A percentile compares a stretch with the other conserved stretches of the same genome.
phyloP scores from a whole-genome alignment of 2,329 filamentous ascomycete genomes.

The Arthrocladium fulminans region DNA sequence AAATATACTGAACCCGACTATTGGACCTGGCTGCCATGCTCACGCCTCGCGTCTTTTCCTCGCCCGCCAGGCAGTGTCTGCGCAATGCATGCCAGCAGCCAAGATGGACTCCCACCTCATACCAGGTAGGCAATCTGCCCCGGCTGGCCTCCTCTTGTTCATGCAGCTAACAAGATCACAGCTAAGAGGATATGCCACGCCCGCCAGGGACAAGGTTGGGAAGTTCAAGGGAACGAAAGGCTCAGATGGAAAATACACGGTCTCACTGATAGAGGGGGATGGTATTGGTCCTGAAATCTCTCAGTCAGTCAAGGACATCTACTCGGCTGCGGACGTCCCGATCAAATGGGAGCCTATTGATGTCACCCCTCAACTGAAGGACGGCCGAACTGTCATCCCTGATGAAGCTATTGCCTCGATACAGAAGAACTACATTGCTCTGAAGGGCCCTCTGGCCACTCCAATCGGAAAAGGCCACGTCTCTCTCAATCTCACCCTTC shows the following conservation, averaged over 20 bases:
- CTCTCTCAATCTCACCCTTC: conserved; percentile 95
- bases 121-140: conserved; percentile 46
- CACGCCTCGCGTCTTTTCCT: conserved; percentile 67
- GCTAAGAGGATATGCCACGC: conserved; percentile 47
- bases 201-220: conserved; percentile 61
- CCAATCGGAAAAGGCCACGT: conserved; percentile 98
- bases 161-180: background rate
- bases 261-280: conserved; percentile 96
- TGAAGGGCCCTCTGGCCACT: conserved; percentile 96
- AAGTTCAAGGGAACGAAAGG: conserved; percentile 90
- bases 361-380: conserved; percentile 84
- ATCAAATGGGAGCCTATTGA: conserved; percentile 97
- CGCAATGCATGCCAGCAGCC: conserved; percentile 49
- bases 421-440: conserved; percentile 87
- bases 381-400: conserved; percentile 92
- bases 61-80: conserved; percentile 70
- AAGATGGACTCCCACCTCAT: conserved; percentile 40
- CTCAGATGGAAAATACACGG: conserved; percentile 84
- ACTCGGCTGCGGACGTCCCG: conserved; percentile 88
- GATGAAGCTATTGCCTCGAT: conserved; percentile 89
- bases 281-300: conserved; percentile 98
- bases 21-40: conserved; percentile 57
- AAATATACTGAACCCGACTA: background rate
- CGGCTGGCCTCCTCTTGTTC: conserved; percentile 4
- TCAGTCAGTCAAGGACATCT: conserved; percentile 98